Conservation (phyloP, 23 red algal species). For the Gracilaria gracilis region DNA sequence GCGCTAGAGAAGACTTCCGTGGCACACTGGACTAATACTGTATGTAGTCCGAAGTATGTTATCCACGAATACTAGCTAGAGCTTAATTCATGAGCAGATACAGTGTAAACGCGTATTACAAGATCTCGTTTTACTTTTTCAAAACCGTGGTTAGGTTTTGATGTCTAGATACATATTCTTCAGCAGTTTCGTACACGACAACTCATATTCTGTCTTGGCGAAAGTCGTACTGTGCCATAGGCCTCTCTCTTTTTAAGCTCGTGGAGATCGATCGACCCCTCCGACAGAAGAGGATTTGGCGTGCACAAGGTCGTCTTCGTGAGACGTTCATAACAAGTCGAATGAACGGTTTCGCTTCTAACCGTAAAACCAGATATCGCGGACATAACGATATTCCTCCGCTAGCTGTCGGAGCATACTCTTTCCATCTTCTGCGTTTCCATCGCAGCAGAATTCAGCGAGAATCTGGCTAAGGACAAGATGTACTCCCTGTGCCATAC, state of each 20-base stretch:
- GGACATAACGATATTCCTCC: constrained; percentile 51
- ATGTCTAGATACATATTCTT: no score
- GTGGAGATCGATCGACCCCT: no score
- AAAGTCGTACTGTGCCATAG: no score
- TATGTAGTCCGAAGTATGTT: no score
- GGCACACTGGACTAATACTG: no score
- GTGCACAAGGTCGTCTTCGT: no score
- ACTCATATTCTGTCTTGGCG: not conserved
- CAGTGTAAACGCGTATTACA: not conserved
- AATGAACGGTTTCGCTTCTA: not conserved
- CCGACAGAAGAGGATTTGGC: no score
- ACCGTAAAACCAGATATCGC: constrained; percentile 71
- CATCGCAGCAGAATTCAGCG: constrained; percentile 45
- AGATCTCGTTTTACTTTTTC: not conserved
- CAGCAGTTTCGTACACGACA: not conserved
- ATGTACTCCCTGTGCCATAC: constrained; percentile 93
- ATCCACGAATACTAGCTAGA: not conserved
- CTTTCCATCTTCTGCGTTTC: constrained; percentile 50
- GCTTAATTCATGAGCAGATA: not conserved
- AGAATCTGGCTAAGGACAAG: constrained; percentile 66
- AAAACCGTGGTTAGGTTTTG: not conserved
- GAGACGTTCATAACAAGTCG: not conserved
- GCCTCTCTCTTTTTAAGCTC: no score
- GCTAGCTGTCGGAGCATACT: constrained; percentile 37
- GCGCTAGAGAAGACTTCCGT: no score